Percentiles rank a stretch among this genome's conserved stretches.
phyloP scores from a whole-genome alignment of 2,329 filamentous ascomycete species.

The Biscogniauxia mediterranea region DNA sequence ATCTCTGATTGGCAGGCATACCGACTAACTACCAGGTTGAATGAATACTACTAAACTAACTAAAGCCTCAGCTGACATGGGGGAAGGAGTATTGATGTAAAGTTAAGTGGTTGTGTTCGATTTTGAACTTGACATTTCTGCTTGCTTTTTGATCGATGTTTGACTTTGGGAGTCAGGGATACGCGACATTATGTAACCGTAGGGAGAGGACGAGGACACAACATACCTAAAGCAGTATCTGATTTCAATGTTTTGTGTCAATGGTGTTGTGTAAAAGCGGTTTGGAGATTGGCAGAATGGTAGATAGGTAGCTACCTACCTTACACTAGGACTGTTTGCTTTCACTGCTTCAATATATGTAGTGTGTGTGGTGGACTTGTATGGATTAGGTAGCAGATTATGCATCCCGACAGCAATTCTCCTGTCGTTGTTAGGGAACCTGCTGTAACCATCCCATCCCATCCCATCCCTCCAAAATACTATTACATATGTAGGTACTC shows the following conservation, averaged over 20 bases:
- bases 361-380: neutral
- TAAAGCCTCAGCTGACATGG: neutral
- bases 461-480: conserved; percentile 1
- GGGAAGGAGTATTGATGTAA: neutral
- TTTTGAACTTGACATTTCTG: neutral
- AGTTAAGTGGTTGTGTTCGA: neutral
- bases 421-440: conserved; percentile 7
- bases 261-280: no score
- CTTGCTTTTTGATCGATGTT: neutral
- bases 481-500: conserved; percentile 1
- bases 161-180: neutral
- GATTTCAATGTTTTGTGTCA: no score
- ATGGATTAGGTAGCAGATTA: neutral
- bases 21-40: neutral
- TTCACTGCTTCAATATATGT: neutral
- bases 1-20: neutral
- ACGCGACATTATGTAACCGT: neutral
- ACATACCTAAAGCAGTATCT: no score
- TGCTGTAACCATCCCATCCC: conserved; percentile 10
- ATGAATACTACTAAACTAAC: neutral
- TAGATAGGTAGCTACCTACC: no score
- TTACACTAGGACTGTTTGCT: neutral
- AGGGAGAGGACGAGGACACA: no score
- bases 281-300: neutral
- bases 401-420: conserved; percentile 2